phyloP scores from a whole-genome alignment of 1,284 basidiomycete genomes.

The Cutaneotrichosporon sp. region DNA sequence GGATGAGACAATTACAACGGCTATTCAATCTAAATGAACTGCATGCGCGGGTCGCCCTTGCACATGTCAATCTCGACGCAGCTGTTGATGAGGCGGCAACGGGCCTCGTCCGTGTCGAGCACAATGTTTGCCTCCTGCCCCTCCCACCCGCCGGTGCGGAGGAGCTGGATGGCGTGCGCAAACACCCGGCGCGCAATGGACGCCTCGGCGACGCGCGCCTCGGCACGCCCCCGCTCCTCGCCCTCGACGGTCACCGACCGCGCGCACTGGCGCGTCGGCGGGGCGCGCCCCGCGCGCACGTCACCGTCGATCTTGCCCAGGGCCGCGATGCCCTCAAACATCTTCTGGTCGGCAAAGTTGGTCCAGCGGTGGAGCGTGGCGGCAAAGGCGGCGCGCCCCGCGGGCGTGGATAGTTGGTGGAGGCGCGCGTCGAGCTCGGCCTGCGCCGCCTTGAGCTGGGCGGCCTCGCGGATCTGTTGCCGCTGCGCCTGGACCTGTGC shows the following conservation, averaged over 20 bases:
- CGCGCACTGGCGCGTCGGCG: not conserved
- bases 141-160: not conserved
- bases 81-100: slow-evolving; percentile 1
- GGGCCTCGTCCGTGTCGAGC: slow-evolving; percentile 4
- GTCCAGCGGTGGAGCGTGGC: not conserved
- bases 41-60: slow-evolving; percentile 2
- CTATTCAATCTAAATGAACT: slow-evolving; percentile 6
- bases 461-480: not conserved
- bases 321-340: not conserved
- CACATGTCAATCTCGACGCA: slow-evolving; percentile 3
- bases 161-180: not conserved
- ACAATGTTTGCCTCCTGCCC: not conserved
- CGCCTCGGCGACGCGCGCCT: slow-evolving; percentile 6
- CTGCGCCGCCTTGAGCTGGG: slow-evolving; percentile 1
- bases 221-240: not conserved
- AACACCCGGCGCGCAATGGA: not conserved
- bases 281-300: not conserved
- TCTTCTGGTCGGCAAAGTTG: slow-evolving; percentile 4
- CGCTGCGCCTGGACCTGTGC: not conserved
- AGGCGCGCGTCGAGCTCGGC: slow-evolving; percentile 2
- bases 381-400: not conserved
- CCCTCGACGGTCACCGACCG: slow-evolving; percentile 2
- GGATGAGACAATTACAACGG: not conserved
- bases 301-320: slow-evolving; percentile 3
- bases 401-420: not conserved